Conservation (phyloP, 176 grass and related monocot genomes). For the Oryza brachyantha region DNA sequence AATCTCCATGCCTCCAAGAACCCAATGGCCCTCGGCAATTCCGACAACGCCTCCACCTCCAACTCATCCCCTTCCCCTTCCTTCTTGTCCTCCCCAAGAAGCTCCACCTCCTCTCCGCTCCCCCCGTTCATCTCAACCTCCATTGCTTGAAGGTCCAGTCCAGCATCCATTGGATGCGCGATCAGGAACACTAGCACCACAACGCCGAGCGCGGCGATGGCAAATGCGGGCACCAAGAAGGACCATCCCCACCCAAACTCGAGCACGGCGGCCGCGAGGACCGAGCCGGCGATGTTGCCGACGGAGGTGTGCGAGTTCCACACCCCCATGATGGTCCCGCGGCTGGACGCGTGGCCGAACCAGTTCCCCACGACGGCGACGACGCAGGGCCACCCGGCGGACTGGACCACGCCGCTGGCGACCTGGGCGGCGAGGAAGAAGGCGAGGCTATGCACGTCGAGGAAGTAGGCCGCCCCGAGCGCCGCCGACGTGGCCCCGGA, state of each 20-base stretch:
- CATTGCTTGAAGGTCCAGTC: conserved; percentile 30
- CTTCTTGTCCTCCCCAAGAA: conserved; percentile 57
- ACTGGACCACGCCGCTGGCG: conserved; percentile 74
- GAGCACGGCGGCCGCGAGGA: conserved; percentile 77
- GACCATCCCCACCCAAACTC: conserved; percentile 95
- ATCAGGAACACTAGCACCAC: conserved; percentile 60
- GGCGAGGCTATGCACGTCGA: conserved; percentile 47
- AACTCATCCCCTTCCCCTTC: conserved; percentile 33
- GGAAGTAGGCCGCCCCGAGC: conserved; percentile 76
- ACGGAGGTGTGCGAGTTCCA: conserved; percentile 92
- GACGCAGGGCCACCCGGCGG: conserved; percentile 89
- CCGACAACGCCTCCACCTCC: conserved; percentile 25
- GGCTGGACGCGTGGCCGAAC: conserved; percentile 64
- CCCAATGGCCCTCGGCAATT: conserved; percentile 57
- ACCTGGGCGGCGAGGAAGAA: conserved; percentile 72
- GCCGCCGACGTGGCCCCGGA: conserved; percentile 58
- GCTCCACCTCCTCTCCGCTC: conserved; percentile 49
- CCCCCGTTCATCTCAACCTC: conserved; percentile 81
- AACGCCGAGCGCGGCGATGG: conserved; percentile 45
- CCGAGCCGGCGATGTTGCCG: conserved; percentile 79
- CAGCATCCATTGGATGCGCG: conserved; percentile 59
- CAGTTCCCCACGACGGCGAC: conserved; percentile 89
- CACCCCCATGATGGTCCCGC: conserved; percentile 83
- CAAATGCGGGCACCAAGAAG: conserved; percentile 55
- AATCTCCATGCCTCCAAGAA: conserved; percentile 96